These are phyloP conservation scores for Aureobasidium leucospermi DNA, from an alignment of 2,329 filamentous ascomycete genomes.

Conservation along the genomic window DNA sequence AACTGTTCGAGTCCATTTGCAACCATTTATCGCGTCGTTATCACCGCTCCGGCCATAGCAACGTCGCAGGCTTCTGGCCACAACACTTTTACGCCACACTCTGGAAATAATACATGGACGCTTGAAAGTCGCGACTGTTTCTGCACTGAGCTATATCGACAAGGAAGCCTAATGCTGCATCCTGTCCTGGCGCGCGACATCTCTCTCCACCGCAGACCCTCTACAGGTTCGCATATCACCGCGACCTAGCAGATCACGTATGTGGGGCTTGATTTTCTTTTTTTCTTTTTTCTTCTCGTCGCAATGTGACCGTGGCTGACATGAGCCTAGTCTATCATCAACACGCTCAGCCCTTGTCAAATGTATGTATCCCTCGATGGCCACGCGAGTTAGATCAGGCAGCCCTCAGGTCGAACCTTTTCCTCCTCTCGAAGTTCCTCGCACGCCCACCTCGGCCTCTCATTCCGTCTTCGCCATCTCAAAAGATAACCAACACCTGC, in stretches of 20 bases:
- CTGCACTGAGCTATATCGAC: neutral
- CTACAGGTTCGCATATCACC: neutral
- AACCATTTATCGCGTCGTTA: neutral
- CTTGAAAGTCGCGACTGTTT: constrained; percentile 3
- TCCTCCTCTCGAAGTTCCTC: constrained; percentile 31
- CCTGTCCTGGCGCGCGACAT: neutral
- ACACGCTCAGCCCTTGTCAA: constrained; percentile 16
- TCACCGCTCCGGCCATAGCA: neutral
- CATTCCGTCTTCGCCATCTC: constrained; percentile 19
- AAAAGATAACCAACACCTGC: constrained; percentile 20
- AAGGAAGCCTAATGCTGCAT: neutral
- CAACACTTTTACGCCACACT: constrained; percentile 6
- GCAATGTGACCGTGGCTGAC: neutral
- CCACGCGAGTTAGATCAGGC: constrained; percentile 36
- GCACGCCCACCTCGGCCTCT: constrained; percentile 30
- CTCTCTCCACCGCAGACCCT: neutral
- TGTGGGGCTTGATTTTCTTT: neutral
- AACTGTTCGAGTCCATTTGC: neutral
- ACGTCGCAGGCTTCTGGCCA: constrained; percentile 1
- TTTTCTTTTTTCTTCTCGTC: neutral
- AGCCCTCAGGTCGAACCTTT: constrained; percentile 37
- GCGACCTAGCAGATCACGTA: neutral
- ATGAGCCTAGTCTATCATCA: neutral
- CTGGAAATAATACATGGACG: neutral
- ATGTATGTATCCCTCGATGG: constrained; percentile 29